These are phyloP conservation scores for Penicillium samsonianum DNA, from an alignment of 495 filamentous ascomycete genomes.

Conservation along the genomic window DNA sequence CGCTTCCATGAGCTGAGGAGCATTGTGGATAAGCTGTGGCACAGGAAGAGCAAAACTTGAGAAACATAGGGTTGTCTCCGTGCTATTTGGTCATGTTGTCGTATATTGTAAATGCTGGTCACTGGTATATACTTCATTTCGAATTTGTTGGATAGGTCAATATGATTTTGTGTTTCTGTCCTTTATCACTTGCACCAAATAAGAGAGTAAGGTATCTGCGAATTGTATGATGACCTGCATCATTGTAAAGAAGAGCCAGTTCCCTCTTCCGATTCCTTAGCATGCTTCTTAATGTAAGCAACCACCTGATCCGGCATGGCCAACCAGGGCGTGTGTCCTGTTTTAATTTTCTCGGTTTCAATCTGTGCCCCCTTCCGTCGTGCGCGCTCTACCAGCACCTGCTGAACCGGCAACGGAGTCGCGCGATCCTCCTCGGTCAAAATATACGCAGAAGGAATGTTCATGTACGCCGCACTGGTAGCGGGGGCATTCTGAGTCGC, in stretches of 20 bases:
- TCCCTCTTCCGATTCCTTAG: slow-evolving; percentile 11
- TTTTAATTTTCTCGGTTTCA: slow-evolving; percentile 32
- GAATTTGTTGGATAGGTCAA: neutral
- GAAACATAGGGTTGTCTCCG: neutral
- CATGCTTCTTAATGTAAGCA: slow-evolving; percentile 25
- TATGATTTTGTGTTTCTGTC: neutral
- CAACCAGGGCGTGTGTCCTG: slow-evolving; percentile 39
- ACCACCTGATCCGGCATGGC: slow-evolving; percentile 28
- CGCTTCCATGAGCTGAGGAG: slow-evolving; percentile 15
- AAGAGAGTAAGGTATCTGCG: neutral
- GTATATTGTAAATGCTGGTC: neutral
- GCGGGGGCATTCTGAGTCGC: slow-evolving; percentile 36
- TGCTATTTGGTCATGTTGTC: neutral
- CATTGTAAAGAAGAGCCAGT: neutral
- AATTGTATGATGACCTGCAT: neutral
- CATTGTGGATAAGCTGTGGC: slow-evolving; percentile 16
- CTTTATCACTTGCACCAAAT: neutral
- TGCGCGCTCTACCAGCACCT: slow-evolving; percentile 40
- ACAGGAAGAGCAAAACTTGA: slow-evolving; percentile 5
- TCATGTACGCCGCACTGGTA: slow-evolving; percentile 31
- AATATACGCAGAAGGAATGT: slow-evolving; percentile 35
- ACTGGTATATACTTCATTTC: slow-evolving; percentile 2
- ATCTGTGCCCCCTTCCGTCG: slow-evolving; percentile 30
- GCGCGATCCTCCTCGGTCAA: slow-evolving; percentile 40
- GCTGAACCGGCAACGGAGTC: slow-evolving; percentile 40